Evolutionary conservation across 441 rosid species (phyloP).

Genomic region (Croton setiger): DNA sequence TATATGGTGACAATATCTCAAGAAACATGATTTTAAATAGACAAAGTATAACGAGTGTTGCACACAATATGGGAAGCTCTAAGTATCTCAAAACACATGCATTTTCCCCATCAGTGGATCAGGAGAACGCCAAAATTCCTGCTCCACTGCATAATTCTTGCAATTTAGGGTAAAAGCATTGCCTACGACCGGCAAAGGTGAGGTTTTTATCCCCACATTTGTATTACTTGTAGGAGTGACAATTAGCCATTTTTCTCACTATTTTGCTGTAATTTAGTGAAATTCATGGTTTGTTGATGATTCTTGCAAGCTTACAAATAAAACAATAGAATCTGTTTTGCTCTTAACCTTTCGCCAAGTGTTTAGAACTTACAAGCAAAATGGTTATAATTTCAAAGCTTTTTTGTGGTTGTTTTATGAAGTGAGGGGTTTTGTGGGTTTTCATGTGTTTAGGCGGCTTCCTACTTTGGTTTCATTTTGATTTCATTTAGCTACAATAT

Average conservation of each 20-base stretch:
- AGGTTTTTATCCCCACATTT: slow-evolving; percentile 23
- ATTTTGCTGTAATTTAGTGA: slow-evolving; percentile 1
- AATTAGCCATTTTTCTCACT: background rate
- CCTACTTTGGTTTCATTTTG: background rate
- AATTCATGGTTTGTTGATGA: background rate
- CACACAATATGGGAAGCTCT: slow-evolving; percentile 29
- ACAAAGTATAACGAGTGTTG: slow-evolving; percentile 24
- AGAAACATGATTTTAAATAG: slow-evolving; percentile 25
- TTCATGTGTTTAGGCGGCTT: background rate
- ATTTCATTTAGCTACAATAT: background rate
- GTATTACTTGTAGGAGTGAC: background rate
- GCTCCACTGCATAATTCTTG: slow-evolving; percentile 22
- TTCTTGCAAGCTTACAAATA: background rate
- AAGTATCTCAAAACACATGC: slow-evolving; percentile 30
- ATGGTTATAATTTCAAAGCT: background rate
- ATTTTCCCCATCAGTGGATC: slow-evolving; percentile 32
- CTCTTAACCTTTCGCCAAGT: background rate
- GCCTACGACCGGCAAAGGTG: slow-evolving; percentile 29
- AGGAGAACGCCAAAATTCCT: slow-evolving; percentile 31
- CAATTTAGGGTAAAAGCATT: slow-evolving; percentile 17
- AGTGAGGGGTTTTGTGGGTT: background rate
- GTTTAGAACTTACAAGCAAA: too few species aligned
- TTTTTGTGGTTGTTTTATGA: background rate
- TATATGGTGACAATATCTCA: slow-evolving; percentile 18
- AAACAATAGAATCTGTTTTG: background rate